These are phyloP conservation scores for Trichoderma atrobrunneum DNA, from an alignment of 2,329 filamentous ascomycete species.

Conservation along the genomic window DNA sequence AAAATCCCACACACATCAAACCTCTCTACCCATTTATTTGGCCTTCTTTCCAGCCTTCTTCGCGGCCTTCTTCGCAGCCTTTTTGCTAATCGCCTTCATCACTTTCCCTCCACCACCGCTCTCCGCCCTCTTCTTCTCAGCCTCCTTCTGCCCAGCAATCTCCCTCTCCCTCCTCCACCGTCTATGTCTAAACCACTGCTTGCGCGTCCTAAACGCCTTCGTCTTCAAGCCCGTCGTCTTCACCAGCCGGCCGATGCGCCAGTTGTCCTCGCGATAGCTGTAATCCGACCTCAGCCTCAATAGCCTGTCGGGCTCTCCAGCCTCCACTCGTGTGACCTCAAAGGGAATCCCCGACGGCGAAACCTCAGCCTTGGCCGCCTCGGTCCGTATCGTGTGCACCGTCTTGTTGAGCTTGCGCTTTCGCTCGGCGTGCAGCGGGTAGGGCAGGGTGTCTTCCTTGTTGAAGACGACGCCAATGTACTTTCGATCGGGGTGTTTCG, in stretches of 20 bases:
- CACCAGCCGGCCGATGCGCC: conserved; percentile 55
- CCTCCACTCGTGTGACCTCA: conserved; percentile 42
- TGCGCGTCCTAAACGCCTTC: conserved; percentile 50
- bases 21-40: conserved; percentile 25
- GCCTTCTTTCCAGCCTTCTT: conserved; percentile 37
- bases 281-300: conserved; percentile 53
- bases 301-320: conserved; percentile 45
- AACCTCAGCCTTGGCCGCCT: conserved; percentile 38
- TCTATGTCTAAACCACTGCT: conserved; percentile 46
- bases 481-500: conserved; percentile 77
- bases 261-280: conserved; percentile 60
- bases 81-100: conserved; percentile 36
- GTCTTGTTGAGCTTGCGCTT: conserved; percentile 74
- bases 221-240: conserved; percentile 50
- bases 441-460: conserved; percentile 75
- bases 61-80: conserved; percentile 35
- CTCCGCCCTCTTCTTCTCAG: conserved; percentile 34
- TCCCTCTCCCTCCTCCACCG: conserved; percentile 43
- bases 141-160: conserved; percentile 42
- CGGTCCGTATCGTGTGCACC: conserved; percentile 45
- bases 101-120: conserved; percentile 31
- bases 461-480: conserved; percentile 94
- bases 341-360: conserved; percentile 52
- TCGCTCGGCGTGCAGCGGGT: conserved; percentile 69
- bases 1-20: background rate